Conservation (phyloP, 2,329 filamentous ascomycete genomes). For the Elsinoe batatas region DNA sequence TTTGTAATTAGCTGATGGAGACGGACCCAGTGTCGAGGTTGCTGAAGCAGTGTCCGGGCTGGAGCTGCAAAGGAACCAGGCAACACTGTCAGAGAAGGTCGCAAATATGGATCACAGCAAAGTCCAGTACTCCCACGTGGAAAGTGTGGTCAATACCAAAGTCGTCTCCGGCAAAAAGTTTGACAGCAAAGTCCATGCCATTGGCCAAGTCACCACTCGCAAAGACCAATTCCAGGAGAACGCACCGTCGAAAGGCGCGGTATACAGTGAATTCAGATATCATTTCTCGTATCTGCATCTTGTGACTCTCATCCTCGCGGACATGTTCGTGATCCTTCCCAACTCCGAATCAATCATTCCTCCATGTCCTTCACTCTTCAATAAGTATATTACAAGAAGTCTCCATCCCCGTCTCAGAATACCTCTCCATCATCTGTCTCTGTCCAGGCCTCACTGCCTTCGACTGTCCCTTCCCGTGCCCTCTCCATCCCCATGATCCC, state of each 20-base stretch:
- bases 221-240: background rate
- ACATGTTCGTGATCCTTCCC: background rate
- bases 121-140: no score
- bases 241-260: background rate
- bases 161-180: no score
- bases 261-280: constrained; percentile 4
- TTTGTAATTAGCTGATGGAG: background rate
- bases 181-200: background rate
- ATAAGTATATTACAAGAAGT: constrained; percentile 14
- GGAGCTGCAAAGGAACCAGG: no score
- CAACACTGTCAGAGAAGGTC: no score
- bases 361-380: background rate
- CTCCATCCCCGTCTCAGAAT: constrained; percentile 21
- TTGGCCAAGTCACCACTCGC: background rate
- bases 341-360: background rate
- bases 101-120: no score
- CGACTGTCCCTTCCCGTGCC: constrained; percentile 21
- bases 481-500: constrained; percentile 17
- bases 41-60: no score
- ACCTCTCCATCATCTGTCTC: constrained; percentile 30
- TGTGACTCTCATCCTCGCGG: background rate
- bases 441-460: constrained; percentile 29
- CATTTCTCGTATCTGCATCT: constrained; percentile 12
- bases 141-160: no score
- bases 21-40: no score